phyloP scores from a whole-genome alignment of 192 early-diverging fungal species.

The Entrophospora sp. region DNA sequence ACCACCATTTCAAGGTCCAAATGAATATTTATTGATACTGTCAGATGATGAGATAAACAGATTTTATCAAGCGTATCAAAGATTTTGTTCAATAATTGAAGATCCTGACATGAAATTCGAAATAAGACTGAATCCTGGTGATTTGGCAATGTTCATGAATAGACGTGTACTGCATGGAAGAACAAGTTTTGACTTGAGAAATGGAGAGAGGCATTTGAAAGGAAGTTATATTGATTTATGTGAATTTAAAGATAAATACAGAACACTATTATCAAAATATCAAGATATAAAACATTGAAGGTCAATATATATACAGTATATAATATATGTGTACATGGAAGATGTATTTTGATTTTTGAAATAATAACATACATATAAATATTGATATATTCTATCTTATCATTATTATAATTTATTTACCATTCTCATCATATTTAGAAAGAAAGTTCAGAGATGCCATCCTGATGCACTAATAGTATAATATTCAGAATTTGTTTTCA shows the following conservation, averaged over 20 bases:
- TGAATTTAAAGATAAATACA: slow-evolving; percentile 48
- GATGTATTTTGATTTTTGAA: too few species aligned
- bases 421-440: too few species aligned
- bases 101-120: slow-evolving; percentile 43
- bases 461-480: too few species aligned
- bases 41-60: slow-evolving; percentile 27
- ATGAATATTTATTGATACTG: slow-evolving; percentile 24
- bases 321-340: too few species aligned
- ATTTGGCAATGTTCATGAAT: slow-evolving; percentile 72
- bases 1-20: slow-evolving; percentile 78
- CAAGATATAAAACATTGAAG: too few species aligned
- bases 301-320: too few species aligned
- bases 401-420: too few species aligned
- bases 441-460: too few species aligned
- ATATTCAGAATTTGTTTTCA: too few species aligned
- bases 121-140: slow-evolving; percentile 56
- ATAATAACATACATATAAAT: too few species aligned
- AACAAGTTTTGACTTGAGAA: slow-evolving; percentile 57
- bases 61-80: slow-evolving; percentile 59
- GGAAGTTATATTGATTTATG: slow-evolving; percentile 52
- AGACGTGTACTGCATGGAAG: slow-evolving; percentile 72
- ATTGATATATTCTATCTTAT: too few species aligned
- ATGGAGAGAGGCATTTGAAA: slow-evolving; percentile 68
- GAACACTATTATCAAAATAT: too few species aligned
- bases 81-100: slow-evolving; percentile 52